Base-by-base conservation (phyloP, 441 rosid genomes). In the Manihot esculenta region DNA sequence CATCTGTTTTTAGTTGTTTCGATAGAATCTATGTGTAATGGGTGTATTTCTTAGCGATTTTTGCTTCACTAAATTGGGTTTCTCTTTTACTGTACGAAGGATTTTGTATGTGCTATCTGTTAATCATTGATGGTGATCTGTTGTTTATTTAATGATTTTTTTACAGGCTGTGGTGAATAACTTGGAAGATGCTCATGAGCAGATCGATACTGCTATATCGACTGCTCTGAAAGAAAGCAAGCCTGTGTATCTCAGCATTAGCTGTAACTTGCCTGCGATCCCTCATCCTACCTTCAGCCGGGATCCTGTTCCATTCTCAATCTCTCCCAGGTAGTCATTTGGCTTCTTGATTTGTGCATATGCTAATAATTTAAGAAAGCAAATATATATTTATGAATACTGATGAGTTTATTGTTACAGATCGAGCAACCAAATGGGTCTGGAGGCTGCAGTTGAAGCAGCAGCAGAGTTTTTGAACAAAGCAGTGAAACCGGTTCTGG, bases 401-500 rank as follows among this genome's bases (percentile, higher is more conserved):
- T 27, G 35, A 15, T 73, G 9, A 65, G 44, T 20, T 51, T 35
- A 18, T 20, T 20, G 5, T 20, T 64, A 10, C 66, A 91, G 97
- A 62, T 72, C 84, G 77, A 91, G 92, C 60, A 93, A 91, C 60
- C 45, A 72, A 67, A 5, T 84, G 69, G 97, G 96, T 0, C 70
- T 93, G 55, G 90, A 85, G 57, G 90, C 92, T 15, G 97, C 97
- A 10, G 94, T 91, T 72, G 94, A 88, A 53, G 97, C 92, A 3
- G 79, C 92, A 0, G 94, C 89, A 2, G 86, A 86, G 73, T 91
- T 93, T 65, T 77, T 93, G 79, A 89, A 85, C 89, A 93, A 86
- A 77, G 89, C 97, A 3, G 96, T 88, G 82, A 93, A 93, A 59
- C 97, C 97, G 2, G 91, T 93, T 56, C 44, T 93, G 77, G 92